These are phyloP conservation scores for Pythium volutum DNA, from an alignment of 352 stramenopile genomes.

Conservation along the genomic window DNA sequence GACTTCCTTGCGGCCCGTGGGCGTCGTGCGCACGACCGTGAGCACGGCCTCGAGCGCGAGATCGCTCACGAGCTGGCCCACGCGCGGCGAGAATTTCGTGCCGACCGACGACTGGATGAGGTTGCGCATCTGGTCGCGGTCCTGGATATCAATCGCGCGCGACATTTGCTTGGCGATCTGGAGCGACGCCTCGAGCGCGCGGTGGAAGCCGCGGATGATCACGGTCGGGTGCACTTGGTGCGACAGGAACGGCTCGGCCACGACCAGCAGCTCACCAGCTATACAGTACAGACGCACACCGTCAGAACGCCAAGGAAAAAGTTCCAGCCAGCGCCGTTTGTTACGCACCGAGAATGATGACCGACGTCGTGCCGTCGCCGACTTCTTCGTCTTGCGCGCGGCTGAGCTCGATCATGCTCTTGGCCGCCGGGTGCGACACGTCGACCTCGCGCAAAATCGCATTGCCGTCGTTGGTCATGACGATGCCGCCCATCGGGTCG, in stretches of 20 bases:
- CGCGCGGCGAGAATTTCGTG: slow-evolving; percentile 98
- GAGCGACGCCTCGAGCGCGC: slow-evolving; percentile 82
- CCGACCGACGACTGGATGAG: slow-evolving; percentile 97
- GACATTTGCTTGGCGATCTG: slow-evolving; percentile 93
- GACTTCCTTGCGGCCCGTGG: slow-evolving; percentile 92
- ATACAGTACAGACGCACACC: not conserved
- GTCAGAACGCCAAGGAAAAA: not conserved
- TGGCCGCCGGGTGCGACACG: slow-evolving; percentile 97
- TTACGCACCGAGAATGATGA: slow-evolving; percentile 95
- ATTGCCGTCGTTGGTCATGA: slow-evolving; percentile 99
- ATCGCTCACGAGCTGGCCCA: slow-evolving; percentile 96
- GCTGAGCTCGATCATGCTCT: slow-evolving; percentile 99
- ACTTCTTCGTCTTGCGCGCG: slow-evolving; percentile 99
- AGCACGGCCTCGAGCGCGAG: slow-evolving; percentile 97
- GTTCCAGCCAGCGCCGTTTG: too few species aligned
- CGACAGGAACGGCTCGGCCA: slow-evolving; percentile 96
- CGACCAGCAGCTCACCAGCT: slow-evolving; percentile 96
- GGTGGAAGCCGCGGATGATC: slow-evolving; percentile 96
- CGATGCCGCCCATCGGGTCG: slow-evolving; percentile 99
- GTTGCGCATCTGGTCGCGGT: slow-evolving; percentile 94
- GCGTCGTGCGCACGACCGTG: slow-evolving; percentile 89
- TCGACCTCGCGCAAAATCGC: slow-evolving; percentile 98
- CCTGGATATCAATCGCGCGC: slow-evolving; percentile 92
- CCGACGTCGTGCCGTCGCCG: slow-evolving; percentile 99
- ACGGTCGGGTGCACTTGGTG: slow-evolving; percentile 98